These are phyloP conservation scores for Alternaria dauci DNA, from an alignment of 2,329 filamentous ascomycete genomes.

Conservation along the genomic window DNA sequence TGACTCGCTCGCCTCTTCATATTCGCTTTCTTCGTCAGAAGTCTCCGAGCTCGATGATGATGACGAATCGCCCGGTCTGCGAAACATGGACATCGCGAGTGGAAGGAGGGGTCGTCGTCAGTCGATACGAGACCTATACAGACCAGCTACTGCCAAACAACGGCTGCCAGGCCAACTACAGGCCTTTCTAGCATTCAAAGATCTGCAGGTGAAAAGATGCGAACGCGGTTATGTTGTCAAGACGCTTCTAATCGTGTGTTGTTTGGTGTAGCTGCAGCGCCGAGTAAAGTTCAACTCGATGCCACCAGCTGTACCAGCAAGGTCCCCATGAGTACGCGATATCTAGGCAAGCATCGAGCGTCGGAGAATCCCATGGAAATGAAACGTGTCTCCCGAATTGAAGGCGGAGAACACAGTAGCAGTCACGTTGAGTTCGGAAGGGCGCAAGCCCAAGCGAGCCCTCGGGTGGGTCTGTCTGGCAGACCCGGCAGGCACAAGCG, in stretches of 20 bases:
- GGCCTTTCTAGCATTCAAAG: constrained; percentile 5
- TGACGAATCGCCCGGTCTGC: constrained; percentile 45
- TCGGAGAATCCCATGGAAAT: constrained; percentile 41
- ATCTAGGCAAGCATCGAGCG: constrained; percentile 36
- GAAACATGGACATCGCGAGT: constrained; percentile 45
- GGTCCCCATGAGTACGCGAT: constrained; percentile 36
- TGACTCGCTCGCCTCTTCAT: constrained; percentile 25
- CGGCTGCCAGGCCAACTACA: constrained; percentile 2
- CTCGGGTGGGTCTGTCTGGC: constrained; percentile 19
- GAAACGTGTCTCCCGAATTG: constrained; percentile 40
- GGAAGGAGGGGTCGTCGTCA: constrained; percentile 1
- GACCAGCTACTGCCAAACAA: neutral
- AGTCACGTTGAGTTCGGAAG: constrained; percentile 31
- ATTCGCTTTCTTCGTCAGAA: constrained; percentile 30
- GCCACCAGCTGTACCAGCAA: constrained; percentile 27
- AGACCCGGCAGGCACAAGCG: constrained; percentile 14
- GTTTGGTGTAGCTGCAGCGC: constrained; percentile 28
- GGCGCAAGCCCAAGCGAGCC: constrained; percentile 31
- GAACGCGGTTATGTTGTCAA: constrained; percentile 10
- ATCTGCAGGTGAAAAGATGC: constrained; percentile 1
- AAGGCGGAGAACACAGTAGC: constrained; percentile 25
- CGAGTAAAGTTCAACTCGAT: constrained; percentile 32
- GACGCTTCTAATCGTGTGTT: constrained; percentile 20
- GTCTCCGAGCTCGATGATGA: constrained; percentile 38
- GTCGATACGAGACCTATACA: neutral